Evolutionary conservation across 148 eudicot species (phyloP).

Genomic region (Diospyros kaki): DNA sequence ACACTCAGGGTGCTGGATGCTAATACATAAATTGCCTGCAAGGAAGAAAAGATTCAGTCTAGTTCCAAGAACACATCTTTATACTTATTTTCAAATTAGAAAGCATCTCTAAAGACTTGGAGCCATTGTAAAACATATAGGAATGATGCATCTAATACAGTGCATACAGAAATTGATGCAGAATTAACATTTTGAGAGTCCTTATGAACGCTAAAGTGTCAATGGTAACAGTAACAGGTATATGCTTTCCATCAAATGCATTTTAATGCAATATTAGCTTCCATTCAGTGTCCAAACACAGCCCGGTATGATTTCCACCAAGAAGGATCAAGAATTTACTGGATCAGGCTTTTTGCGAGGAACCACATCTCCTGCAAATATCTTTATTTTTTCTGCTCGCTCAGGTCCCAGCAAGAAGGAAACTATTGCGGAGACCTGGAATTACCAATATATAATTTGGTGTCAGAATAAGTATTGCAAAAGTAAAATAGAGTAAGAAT

Average conservation of each 20-base stretch:
- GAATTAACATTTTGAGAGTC: background rate
- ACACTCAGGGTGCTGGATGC: slow-evolving; percentile 83
- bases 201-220: background rate
- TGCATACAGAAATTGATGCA: background rate
- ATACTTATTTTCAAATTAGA: background rate
- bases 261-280: background rate
- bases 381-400: slow-evolving; percentile 79
- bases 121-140: background rate
- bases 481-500: background rate
- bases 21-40: slow-evolving; percentile 81
- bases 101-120: background rate
- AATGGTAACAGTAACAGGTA: background rate
- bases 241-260: background rate
- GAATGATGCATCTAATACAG: background rate
- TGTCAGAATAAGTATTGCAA: background rate
- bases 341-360: slow-evolving; percentile 99
- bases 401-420: slow-evolving; percentile 87
- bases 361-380: slow-evolving; percentile 96
- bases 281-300: background rate
- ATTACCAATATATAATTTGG: slow-evolving; percentile 3
- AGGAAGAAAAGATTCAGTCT: slow-evolving; percentile 9
- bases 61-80: background rate
- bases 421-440: slow-evolving; percentile 97
- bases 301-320: background rate
- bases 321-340: slow-evolving; percentile 30